Percentiles rank a stretch among this genome's conserved stretches.
Conservation (phyloP, 495 filamentous ascomycete genomes). For the Hypoxylon fuscum region DNA sequence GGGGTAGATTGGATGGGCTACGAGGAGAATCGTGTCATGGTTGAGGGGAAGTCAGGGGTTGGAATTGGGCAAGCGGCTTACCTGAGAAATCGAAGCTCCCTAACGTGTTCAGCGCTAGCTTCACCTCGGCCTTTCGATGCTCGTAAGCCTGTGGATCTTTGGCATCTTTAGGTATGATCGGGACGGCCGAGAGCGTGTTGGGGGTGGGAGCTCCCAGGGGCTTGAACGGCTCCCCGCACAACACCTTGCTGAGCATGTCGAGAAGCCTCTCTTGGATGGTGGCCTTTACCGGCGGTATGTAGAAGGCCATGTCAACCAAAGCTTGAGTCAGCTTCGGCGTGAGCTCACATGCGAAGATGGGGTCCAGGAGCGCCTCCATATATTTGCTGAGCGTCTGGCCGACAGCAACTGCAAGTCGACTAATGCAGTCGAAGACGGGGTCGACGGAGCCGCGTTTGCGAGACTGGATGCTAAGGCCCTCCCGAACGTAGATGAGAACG, state of each 20-base stretch:
- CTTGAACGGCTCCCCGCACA: constrained; percentile 90
- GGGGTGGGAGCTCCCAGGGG: constrained; percentile 84
- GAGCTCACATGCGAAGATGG: constrained; percentile 95
- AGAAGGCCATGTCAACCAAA: constrained; percentile 97
- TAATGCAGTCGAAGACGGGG: constrained; percentile 98
- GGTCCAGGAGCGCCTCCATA: constrained; percentile 93
- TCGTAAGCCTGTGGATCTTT: constrained; percentile 75
- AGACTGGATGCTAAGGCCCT: constrained; percentile 83
- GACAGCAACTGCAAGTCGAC: constrained; percentile 92
- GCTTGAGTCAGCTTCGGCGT: constrained; percentile 93
- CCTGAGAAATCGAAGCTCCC: constrained; percentile 95
- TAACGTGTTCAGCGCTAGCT: constrained; percentile 88
- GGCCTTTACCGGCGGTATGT: constrained; percentile 92
- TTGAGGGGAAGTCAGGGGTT: not conserved
- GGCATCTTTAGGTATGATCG: constrained; percentile 86
- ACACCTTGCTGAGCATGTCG: constrained; percentile 92
- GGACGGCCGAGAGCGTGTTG: constrained; percentile 71
- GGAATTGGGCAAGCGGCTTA: constrained; percentile 37
- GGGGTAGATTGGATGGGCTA: not conserved
- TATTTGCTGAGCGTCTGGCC: constrained; percentile 97
- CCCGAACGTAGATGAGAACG: constrained; percentile 89
- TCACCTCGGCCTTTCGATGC: constrained; percentile 86
- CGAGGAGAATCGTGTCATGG: not conserved
- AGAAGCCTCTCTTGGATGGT: constrained; percentile 93
- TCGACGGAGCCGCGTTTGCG: constrained; percentile 78